Evolutionary conservation across 441 rosid species (phyloP).

Genomic region (California macrophylla): DNA sequence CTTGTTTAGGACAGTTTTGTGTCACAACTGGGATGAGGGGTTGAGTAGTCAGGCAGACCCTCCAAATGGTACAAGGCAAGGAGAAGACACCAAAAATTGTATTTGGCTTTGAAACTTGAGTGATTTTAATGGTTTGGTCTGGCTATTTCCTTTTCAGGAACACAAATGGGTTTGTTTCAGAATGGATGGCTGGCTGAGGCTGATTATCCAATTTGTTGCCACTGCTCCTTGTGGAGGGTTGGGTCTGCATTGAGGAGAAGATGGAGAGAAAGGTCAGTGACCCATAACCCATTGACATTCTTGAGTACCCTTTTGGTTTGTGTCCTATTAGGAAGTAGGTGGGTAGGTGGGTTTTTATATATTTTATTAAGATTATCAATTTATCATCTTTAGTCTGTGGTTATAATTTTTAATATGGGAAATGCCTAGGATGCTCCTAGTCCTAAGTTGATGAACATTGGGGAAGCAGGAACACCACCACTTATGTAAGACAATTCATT

Average conservation of each 20-base stretch:
- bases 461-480: conserved; percentile 14
- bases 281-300: background rate
- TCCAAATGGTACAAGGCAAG: background rate
- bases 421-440: conserved; percentile 28
- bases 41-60: background rate
- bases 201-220: background rate
- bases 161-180: background rate
- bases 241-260: background rate
- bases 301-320: background rate
- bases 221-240: no score
- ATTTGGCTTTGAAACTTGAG: background rate
- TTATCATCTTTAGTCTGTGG: background rate
- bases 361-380: background rate
- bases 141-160: background rate
- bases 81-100: background rate
- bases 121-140: background rate
- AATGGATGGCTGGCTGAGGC: background rate
- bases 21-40: background rate
- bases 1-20: conserved; percentile 6
- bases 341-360: background rate
- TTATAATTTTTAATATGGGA: conserved; percentile 9
- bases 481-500: conserved; percentile 9
- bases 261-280: background rate
- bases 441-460: conserved; percentile 13
- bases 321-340: conserved; percentile 3